Base-by-base conservation (phyloP, 1,139 yeast genomes). In the Starmera stellimalicola region DNA sequence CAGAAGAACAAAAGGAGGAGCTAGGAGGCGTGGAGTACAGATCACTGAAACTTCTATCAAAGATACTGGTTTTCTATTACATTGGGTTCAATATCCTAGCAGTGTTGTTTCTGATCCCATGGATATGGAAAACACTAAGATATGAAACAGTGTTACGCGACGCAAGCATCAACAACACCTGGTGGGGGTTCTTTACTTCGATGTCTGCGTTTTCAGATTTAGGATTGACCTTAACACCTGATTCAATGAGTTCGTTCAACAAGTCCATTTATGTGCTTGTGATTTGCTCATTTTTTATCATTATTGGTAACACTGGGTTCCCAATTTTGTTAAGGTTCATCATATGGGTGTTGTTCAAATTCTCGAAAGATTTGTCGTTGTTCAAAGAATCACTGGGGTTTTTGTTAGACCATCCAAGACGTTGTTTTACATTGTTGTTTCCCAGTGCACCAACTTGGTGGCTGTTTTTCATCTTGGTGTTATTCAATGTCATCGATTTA, bases 11-110 rank as follows among this genome's bases (percentile, higher is more conserved):
- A 55, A 85, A 85, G 48, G 94, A 82, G 39, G 99, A 91, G 54
- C 60, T 91, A 30, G 99, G 98, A 23, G 99, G 98, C 35, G 95
- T 91, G 9, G 99, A 91, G 52, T 93, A 91, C 52, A 70, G 97
- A 32, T 87, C 98, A 0, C 70, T 83, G 36, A 85, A 85, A 50
- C 60, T 87, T 10, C 61, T 91, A 37, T 75, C 84, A 35, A 73
- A 71, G 46, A 73, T 91, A 31, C 60, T 91, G 17, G 54, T 77
- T 2, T 37, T 54, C 2, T 91, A 84, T 54, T 87, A 82, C 48
- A 44, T 85, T 36, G 94, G 95, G 0, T 76, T 83, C 49, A 88
- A 80, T 48, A 40, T 83, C 4, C 33, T 85, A 10, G 76, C 77
- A 0, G 55, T 77, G 30, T 47, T 76, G 0, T 62, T 77, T 41